Evolutionary conservation across 2,329 filamentous ascomycete species (phyloP).

Genomic region (Cadophora luteo-olivacea): DNA sequence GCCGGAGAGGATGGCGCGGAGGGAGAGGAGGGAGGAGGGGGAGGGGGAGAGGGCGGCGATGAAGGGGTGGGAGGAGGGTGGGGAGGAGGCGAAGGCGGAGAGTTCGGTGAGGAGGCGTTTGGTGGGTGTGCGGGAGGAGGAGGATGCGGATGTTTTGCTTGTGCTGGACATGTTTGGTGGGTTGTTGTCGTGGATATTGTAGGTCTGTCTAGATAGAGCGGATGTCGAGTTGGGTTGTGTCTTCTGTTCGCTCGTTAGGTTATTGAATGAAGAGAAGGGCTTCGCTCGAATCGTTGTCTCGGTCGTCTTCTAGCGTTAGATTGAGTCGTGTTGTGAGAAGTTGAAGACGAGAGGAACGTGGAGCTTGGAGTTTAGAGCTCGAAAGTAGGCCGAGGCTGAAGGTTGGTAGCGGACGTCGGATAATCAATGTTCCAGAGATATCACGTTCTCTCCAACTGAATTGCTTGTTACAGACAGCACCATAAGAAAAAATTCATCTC

Average conservation of each 20-base stretch:
- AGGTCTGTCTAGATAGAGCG: neutral
- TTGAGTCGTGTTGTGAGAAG: conserved; percentile 6
- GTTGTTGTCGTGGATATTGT: neutral
- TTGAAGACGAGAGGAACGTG: neutral
- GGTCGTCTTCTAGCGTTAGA: neutral
- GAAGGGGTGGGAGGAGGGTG: conserved; percentile 62
- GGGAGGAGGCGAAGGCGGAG: conserved; percentile 44
- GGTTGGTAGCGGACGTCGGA: neutral
- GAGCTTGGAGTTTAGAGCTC: neutral
- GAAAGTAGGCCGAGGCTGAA: conserved; percentile 14
- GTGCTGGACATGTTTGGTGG: conserved; percentile 22
- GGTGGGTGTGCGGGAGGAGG: conserved; percentile 50
- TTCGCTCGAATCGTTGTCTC: neutral
- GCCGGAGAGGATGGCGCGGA: conserved; percentile 67
- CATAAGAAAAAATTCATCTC: neutral
- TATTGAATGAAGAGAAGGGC: neutral
- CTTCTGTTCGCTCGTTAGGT: too few species aligned
- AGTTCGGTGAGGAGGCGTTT: conserved; percentile 66
- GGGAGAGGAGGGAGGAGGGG: conserved; percentile 61
- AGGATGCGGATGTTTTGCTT: conserved; percentile 24
- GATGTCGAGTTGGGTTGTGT: neutral
- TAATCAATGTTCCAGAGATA: neutral
- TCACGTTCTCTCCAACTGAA: too few species aligned
- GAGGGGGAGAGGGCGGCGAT: conserved; percentile 60
- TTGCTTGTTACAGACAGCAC: too few species aligned